These are phyloP conservation scores for Neotropicomus parvogracilis DNA, from an alignment of 1,284 basidiomycete species.

Conservation along the genomic window DNA sequence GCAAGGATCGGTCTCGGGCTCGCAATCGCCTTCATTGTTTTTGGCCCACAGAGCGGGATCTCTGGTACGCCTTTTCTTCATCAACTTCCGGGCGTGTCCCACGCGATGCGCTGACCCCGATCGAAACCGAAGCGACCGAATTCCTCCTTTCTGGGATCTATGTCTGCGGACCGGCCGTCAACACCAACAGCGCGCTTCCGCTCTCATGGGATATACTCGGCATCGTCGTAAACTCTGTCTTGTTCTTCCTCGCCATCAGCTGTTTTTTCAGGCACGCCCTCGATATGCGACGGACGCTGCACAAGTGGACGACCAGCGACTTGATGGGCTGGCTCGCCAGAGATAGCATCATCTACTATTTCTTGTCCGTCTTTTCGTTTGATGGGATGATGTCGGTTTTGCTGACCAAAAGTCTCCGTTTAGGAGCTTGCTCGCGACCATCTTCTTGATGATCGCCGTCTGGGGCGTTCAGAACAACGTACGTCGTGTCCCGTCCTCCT, in stretches of 20 bases:
- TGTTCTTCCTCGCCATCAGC: slow-evolving; percentile 17
- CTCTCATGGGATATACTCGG: slow-evolving; percentile 17
- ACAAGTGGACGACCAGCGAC: slow-evolving; percentile 13
- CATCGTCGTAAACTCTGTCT: slow-evolving; percentile 9
- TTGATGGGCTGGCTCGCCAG: slow-evolving; percentile 17
- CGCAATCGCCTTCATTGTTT: slow-evolving; percentile 7
- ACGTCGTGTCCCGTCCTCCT: not conserved
- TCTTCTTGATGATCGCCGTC: slow-evolving; percentile 16
- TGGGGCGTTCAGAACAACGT: slow-evolving; percentile 21
- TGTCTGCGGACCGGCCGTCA: slow-evolving; percentile 11
- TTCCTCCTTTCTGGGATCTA: slow-evolving; percentile 18
- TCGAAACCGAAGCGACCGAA: slow-evolving; percentile 9
- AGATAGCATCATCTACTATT: slow-evolving; percentile 22
- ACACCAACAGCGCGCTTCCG: slow-evolving; percentile 3
- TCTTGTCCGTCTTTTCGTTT: slow-evolving; percentile 12
- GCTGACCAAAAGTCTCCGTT: not conserved
- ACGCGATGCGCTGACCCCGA: not conserved
- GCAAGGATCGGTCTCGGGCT: slow-evolving; percentile 12
- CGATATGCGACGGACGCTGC: slow-evolving; percentile 7
- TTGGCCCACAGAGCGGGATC: slow-evolving; percentile 20
- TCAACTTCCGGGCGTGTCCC: not conserved
- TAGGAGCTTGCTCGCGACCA: slow-evolving; percentile 19
- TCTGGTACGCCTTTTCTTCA: slow-evolving; percentile 3
- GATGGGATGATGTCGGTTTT: not conserved
- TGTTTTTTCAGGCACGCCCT: slow-evolving; percentile 16